phyloP scores from a whole-genome alignment of 1,284 basidiomycete species.

The Cryptococcus wingfieldii region DNA sequence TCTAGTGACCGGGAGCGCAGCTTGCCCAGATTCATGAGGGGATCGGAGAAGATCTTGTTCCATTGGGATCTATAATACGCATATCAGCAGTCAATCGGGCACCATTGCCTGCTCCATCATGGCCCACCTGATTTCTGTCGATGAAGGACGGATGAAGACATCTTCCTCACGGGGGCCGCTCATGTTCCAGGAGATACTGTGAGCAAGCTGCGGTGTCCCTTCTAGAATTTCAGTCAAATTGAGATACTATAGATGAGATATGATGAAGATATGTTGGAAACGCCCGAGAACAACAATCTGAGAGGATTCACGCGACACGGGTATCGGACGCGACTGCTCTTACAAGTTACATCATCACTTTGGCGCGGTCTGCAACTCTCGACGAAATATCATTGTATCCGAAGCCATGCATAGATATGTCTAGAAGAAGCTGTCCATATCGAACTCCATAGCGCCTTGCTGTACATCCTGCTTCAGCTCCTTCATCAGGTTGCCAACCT shows the following conservation, averaged over 20 bases:
- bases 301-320: too few species aligned
- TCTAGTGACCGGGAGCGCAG: constrained; percentile 36
- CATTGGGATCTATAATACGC: constrained; percentile 27
- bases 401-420: background rate
- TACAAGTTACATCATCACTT: too few species aligned
- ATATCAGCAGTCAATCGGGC: too few species aligned
- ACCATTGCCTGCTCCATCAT: too few species aligned
- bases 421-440: constrained; percentile 48
- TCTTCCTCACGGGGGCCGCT: background rate
- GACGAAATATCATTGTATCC: background rate
- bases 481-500: constrained; percentile 69
- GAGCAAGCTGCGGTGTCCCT: too few species aligned
- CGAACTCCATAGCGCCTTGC: constrained; percentile 48
- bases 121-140: background rate
- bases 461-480: constrained; percentile 43
- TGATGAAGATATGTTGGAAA: background rate
- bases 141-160: background rate
- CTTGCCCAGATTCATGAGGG: constrained; percentile 38
- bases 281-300: too few species aligned
- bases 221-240: too few species aligned
- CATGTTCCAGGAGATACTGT: background rate
- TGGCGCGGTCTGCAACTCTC: too few species aligned
- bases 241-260: background rate
- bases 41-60: constrained; percentile 41
- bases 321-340: too few species aligned